Base-by-base conservation (phyloP, 352 stramenopile species). In the Bremia lactucae region DNA sequence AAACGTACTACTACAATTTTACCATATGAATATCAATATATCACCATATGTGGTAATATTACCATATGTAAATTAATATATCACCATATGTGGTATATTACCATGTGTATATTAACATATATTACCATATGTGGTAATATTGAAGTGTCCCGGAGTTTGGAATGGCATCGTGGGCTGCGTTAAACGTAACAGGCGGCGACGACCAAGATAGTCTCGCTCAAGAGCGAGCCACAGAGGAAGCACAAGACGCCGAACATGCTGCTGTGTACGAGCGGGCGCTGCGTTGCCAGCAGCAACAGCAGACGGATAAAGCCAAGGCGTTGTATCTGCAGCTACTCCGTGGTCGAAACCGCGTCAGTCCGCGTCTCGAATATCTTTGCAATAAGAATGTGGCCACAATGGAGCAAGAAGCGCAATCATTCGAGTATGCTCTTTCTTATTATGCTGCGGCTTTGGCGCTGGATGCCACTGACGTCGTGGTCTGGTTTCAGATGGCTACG, bases 401-500 rank as follows among this genome's bases (percentile, higher is more conserved):
- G 23, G 68, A 77, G 36, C 41, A 68, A 4, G 72, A 87, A 31
- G 52, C 46, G 1, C 49, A 41, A 16, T 51, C 40, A 10, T 83
- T 64, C 36, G 64, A 69, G 15, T 35, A 39, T 0, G 71, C 75
- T 0, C 59, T 85, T 16, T 22, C 41, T 19, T 72, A 57, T 37
- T 87, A 80, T 42, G 60, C 68, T 0, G 51, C 64, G 15, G 75
- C 75, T 13, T 25, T 87, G 9, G 54, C 60, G 18, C 34, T 83
- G 16, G 75, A 88, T 38, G 72, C 49, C 1, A 82, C 75, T 13
- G 75, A 88, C 48, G 75, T 83, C n/a, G 52, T 85, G 6, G 73
- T 88, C 20, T 88, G 75, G 75, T 74, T 56, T 43, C 66, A 88
- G 25, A 77, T 86, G 70, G 72, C 58, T 3, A 67, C 62, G 14